Base-by-base conservation (phyloP, 164 flowering plant species). In the Akebia trifoliata region DNA sequence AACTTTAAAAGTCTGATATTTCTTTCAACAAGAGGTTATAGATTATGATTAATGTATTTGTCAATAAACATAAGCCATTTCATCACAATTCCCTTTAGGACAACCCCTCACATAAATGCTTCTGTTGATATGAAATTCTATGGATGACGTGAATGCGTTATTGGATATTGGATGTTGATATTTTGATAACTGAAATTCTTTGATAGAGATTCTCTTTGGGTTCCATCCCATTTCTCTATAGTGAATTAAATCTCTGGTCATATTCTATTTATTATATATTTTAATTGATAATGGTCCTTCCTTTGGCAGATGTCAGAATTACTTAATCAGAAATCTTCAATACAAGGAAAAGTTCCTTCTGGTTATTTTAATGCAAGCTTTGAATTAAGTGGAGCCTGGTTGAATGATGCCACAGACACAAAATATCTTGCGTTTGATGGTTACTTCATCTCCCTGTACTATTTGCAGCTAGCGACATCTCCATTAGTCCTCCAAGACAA, bases 281-380 rank as follows among this genome's bases (percentile, higher is more conserved):
- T 25, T 8, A 38, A 8, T 3, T 21, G 8, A 8, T 40, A 40
- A 35, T 42, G 20, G 44, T 34, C 36, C 64, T 32, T 67, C 50
- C 52, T 10, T 65, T 36, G 38, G 72, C 81, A 87, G 97, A 90
- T 90, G 95, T 86, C 97, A 15, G 95, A 90, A 78, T 72, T 87
- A 40, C 78, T 90, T 38, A 90, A 90, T 72, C 97, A 87, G 75
- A 87, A 83, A 64, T 80, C 85, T 57, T 78, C 80, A 9, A 60
- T 87, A 15, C 97, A 80, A 70, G 97, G 97, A 56, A 90, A 90
- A 72, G 74, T 87, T 49, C 97, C 97, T 46, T 87, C 95, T 10
- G 95, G 97, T 28, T 87, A 85, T 68, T 74, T 86, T 48, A 90
- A 87, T 71, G 70, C 95, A 56, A 60, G 87, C 25, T 90, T 90